Evolutionary conservation across 441 rosid genomes (phyloP), one percentile per base, ranked within the genome.

Genomic region (Geranium incanum): DNA sequence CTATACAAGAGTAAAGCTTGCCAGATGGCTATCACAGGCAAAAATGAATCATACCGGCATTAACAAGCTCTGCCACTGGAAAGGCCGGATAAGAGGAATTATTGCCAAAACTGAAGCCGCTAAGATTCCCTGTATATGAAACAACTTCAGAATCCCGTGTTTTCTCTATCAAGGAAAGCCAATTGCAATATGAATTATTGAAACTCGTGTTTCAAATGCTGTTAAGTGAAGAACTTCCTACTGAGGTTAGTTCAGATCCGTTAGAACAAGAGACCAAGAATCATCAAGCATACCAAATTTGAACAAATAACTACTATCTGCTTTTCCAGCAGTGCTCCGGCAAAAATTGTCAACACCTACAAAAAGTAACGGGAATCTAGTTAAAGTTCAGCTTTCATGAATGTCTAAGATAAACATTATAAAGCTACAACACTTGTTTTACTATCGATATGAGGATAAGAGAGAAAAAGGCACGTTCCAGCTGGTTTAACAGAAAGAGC

Each of bases 51-150:
- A 75, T 84, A 95, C 99, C 77, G 97, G 97, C 96, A 95, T 95
- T 78, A 90, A 80, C 70, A 92, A 87, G 88, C 97, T 92, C 82
- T 95, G 99, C 97, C 97, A 95, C 72, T 84, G 96, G 82, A 85
- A 95, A 11, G 99, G 97, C 67, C 97, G 95, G 57, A 92, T 95
- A 8, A 90, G 70, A 70, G 99, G 94, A 78, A 90, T 78, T 48
- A 92, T 68, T 38, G 99, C 87, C 79, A 95, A 84, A 67, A 95
- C 89, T 68, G 84, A 82, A 66, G 97, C 97, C 76, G 97, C 89
- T 75, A 95, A 87, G 76, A 88, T 79, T 70, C 99, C 97, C 97
- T 95, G 84, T 72, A 70, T 39, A 70, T 76, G 45, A 72, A 72
- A 75, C 36, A 74, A 71, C 36, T 16, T 36, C 68, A 67, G 70